phyloP scores from a whole-genome alignment of 2,329 filamentous ascomycete genomes.

The Trichoderma gracile region DNA sequence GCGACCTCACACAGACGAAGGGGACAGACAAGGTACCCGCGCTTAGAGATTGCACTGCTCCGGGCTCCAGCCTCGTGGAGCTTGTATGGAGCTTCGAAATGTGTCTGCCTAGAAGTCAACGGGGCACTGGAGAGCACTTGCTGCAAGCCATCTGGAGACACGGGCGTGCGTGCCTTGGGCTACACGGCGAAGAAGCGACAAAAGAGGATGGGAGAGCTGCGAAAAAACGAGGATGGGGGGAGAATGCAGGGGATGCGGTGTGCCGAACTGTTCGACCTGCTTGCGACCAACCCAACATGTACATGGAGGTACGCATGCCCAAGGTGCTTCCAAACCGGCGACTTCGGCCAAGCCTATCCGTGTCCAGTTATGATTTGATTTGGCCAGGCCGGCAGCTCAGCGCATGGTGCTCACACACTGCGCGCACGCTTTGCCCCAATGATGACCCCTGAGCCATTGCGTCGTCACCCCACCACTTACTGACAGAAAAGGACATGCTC shows the following conservation, averaged over 20 bases:
- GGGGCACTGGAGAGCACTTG: slow-evolving; percentile 17
- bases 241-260: slow-evolving; percentile 14
- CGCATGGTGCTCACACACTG: background rate
- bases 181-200: slow-evolving; percentile 1
- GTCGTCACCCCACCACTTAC: slow-evolving; percentile 4
- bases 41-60: slow-evolving; percentile 4
- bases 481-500: slow-evolving; percentile 1
- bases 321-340: slow-evolving; percentile 7
- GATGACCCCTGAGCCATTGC: slow-evolving; percentile 17
- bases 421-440: background rate
- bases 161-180: background rate
- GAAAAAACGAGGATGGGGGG: background rate
- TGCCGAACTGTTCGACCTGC: slow-evolving; percentile 16
- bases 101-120: slow-evolving; percentile 25
- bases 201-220: background rate
- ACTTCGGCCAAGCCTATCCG: slow-evolving; percentile 9
- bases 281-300: slow-evolving; percentile 7
- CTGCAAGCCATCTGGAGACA: slow-evolving; percentile 24
- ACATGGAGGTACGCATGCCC: slow-evolving; percentile 5
- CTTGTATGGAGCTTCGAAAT: slow-evolving; percentile 22
- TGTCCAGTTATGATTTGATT: background rate
- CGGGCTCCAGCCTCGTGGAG: slow-evolving; percentile 18
- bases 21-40: slow-evolving; percentile 1
- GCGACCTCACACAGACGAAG: background rate
- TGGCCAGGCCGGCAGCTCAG: background rate